Conservation (phyloP, 768 basidiomycete genomes). For the Coprinopsis cinerea region DNA sequence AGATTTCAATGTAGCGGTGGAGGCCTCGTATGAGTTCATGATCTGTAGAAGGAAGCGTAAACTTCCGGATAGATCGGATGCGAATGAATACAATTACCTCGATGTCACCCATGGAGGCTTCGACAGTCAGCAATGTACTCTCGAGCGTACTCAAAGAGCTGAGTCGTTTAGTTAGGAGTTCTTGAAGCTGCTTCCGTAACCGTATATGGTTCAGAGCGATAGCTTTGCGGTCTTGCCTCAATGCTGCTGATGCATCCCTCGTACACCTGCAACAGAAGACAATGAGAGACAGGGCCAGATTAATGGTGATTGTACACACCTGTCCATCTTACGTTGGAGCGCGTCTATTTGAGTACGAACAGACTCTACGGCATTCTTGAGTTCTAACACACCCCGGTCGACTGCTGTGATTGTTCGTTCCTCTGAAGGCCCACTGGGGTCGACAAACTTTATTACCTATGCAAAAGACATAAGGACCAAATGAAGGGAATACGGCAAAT, state of each 20-base stretch:
- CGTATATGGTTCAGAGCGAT: constrained; percentile 74
- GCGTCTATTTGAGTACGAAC: constrained; percentile 64
- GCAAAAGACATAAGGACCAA: background rate
- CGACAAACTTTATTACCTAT: constrained; percentile 80
- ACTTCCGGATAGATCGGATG: constrained; percentile 1
- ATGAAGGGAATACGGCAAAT: background rate
- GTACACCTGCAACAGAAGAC: constrained; percentile 46
- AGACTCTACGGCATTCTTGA: constrained; percentile 64
- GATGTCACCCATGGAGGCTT: constrained; percentile 84
- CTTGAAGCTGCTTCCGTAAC: constrained; percentile 76
- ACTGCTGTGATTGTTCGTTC: constrained; percentile 62
- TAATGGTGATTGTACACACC: constrained; percentile 34
- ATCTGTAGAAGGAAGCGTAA: constrained; percentile 47
- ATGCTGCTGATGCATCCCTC: constrained; percentile 54
- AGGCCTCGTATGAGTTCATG: constrained; percentile 80
- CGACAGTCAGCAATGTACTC: constrained; percentile 72
- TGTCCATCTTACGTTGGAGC: constrained; percentile 64
- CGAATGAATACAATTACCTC: constrained; percentile 45
- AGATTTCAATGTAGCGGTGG: constrained; percentile 66
- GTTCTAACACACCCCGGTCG: constrained; percentile 76
- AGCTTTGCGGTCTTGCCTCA: constrained; percentile 65
- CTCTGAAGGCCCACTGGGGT: constrained; percentile 26
- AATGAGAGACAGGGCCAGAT: background rate
- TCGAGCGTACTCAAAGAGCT: constrained; percentile 70
- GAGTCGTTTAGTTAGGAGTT: constrained; percentile 68